These are phyloP conservation scores for Pterocarpus santalinus DNA, from an alignment of 306 rosid genomes.

Conservation along the genomic window DNA sequence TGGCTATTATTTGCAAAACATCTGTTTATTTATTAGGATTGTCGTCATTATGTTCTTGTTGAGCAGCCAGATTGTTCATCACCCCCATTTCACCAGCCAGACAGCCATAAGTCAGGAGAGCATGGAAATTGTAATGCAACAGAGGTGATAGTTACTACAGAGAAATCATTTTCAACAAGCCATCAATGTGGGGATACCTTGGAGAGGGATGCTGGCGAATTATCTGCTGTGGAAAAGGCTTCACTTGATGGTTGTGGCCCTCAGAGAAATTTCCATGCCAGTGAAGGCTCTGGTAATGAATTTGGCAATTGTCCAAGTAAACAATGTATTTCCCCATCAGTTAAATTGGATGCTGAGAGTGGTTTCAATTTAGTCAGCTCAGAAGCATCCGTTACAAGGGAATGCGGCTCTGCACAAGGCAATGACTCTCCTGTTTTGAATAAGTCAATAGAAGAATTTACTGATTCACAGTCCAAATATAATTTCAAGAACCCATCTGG, in stretches of 20 bases:
- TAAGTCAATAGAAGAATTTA: slow-evolving; percentile 47
- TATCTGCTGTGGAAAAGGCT: slow-evolving; percentile 40
- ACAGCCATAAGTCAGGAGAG: slow-evolving; percentile 41
- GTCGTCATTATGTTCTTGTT: background rate
- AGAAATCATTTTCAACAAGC: slow-evolving; percentile 31
- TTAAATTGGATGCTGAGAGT: slow-evolving; percentile 43
- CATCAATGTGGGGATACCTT: slow-evolving; percentile 48
- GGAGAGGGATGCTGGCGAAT: slow-evolving; percentile 39
- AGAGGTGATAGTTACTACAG: slow-evolving; percentile 19
- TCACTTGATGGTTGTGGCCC: slow-evolving; percentile 40
- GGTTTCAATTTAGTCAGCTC: slow-evolving; percentile 36
- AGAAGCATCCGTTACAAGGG: slow-evolving; percentile 45
- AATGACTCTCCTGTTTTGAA: slow-evolving; percentile 42
- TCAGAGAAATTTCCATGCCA: slow-evolving; percentile 32
- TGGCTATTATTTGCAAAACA: background rate
- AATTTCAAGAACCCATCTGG: slow-evolving; percentile 40
- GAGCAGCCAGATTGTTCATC: slow-evolving; percentile 45
- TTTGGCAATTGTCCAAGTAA: slow-evolving; percentile 41
- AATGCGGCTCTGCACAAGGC: slow-evolving; percentile 35
- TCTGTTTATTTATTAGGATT: slow-evolving; percentile 40
- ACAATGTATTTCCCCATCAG: slow-evolving; percentile 35
- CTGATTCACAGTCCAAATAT: slow-evolving; percentile 46
- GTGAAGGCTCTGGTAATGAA: slow-evolving; percentile 36
- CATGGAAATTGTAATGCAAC: slow-evolving; percentile 45
- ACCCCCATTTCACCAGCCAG: slow-evolving; percentile 42